Percentiles rank a stretch among this genome's conserved stretches.
Evolutionary conservation across 306 rosid species (phyloP).

Genomic region (Cucumis cinereus): DNA sequence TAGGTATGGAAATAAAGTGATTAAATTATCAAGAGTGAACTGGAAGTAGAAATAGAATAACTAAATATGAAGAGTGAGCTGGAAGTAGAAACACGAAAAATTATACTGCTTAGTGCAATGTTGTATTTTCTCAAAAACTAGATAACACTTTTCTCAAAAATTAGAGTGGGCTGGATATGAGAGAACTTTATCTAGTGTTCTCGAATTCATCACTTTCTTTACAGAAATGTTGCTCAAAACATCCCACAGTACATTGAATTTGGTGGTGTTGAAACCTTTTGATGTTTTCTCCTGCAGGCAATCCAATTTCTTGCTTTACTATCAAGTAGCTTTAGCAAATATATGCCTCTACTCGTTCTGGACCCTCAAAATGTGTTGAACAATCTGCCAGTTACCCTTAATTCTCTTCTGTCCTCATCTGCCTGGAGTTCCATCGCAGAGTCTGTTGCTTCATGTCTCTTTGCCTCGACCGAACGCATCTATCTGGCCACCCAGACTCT

Average conservation of each 20-base stretch:
- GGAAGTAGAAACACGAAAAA: background rate
- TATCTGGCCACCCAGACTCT: slow-evolving; percentile 26
- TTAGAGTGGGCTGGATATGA: too few species aligned
- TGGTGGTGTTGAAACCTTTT: background rate
- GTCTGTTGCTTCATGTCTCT: slow-evolving; percentile 39
- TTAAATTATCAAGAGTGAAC: background rate
- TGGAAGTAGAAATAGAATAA: background rate
- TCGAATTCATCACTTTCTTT: background rate
- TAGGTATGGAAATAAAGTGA: background rate
- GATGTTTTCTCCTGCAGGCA: slow-evolving; percentile 32
- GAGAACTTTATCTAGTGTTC: background rate
- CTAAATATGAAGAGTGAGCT: background rate
- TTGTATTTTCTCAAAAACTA: background rate
- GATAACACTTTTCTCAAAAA: background rate
- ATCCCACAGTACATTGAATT: background rate
- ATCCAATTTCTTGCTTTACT: slow-evolving; percentile 61
- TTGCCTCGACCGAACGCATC: slow-evolving; percentile 57
- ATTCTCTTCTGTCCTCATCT: slow-evolving; percentile 46
- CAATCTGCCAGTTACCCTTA: slow-evolving; percentile 69
- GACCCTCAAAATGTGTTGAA: slow-evolving; percentile 45
- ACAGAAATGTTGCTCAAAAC: background rate
- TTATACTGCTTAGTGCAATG: background rate
- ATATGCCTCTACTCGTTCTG: slow-evolving; percentile 66
- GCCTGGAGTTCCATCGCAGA: slow-evolving; percentile 50
- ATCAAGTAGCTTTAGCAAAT: slow-evolving; percentile 71